Conservation (phyloP, 345 rosid species). For the Carallia brachiata region DNA sequence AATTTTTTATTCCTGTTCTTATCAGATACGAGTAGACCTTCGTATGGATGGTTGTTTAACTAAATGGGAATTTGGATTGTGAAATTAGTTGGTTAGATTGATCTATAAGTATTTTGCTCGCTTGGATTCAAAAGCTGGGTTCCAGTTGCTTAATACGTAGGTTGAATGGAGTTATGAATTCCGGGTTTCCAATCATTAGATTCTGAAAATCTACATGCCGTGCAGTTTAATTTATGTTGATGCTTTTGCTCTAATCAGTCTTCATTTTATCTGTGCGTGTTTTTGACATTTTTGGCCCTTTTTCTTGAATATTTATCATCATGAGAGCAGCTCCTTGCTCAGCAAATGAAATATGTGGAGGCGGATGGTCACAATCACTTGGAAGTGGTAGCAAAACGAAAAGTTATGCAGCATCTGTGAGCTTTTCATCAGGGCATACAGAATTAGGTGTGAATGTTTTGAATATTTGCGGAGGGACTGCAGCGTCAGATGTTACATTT, state of each 20-base stretch:
- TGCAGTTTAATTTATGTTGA: too few species aligned
- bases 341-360: conserved; percentile 39
- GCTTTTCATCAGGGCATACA: conserved; percentile 27
- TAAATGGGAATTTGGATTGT: too few species aligned
- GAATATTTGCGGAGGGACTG: conserved; percentile 20
- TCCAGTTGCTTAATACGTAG: too few species aligned
- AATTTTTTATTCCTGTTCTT: neutral
- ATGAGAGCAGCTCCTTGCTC: conserved; percentile 28
- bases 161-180: too few species aligned
- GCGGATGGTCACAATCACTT: conserved; percentile 30
- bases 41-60: too few species aligned
- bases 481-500: conserved; percentile 43
- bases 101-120: too few species aligned
- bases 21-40: too few species aligned
- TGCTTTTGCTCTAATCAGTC: neutral
- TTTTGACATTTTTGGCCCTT: neutral
- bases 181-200: too few species aligned
- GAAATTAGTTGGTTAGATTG: too few species aligned
- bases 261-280: neutral
- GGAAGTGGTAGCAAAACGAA: conserved; percentile 35
- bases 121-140: too few species aligned
- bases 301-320: neutral
- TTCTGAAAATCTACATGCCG: too few species aligned
- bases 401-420: conserved; percentile 21
- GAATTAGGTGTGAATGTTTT: conserved; percentile 25